Evolutionary conservation across 108 stramenopile species (phyloP).

Genomic region (Epithemia pelagica): DNA sequence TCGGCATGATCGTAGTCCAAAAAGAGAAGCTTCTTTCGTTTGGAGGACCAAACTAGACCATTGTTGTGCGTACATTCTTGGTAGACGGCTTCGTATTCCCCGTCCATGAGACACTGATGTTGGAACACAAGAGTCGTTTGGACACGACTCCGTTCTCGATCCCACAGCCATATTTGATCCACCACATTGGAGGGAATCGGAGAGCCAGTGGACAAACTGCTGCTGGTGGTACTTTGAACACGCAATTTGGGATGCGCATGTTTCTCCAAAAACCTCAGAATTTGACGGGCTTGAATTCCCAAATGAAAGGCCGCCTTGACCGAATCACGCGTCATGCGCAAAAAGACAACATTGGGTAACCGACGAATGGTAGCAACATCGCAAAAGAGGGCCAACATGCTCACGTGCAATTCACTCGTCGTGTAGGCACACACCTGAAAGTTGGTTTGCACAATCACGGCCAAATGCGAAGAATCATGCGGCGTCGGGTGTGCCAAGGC

Average conservation of each 20-base stretch:
- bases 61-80: slow-evolving; percentile 42
- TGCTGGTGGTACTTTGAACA: background rate
- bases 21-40: slow-evolving; percentile 45
- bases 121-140: slow-evolving; percentile 61
- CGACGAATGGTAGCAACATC: slow-evolving; percentile 67
- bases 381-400: slow-evolving; percentile 81
- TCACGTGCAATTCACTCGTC: slow-evolving; percentile 67
- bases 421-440: slow-evolving; percentile 89
- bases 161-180: slow-evolving; percentile 89
- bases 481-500: slow-evolving; percentile 59
- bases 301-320: slow-evolving; percentile 69
- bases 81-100: slow-evolving; percentile 65
- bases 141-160: slow-evolving; percentile 69
- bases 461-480: slow-evolving; percentile 60
- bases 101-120: slow-evolving; percentile 51
- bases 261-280: slow-evolving; percentile 78
- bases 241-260: slow-evolving; percentile 86
- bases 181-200: slow-evolving; percentile 71
- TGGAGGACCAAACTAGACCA: slow-evolving; percentile 58
- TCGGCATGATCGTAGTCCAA: slow-evolving; percentile 51
- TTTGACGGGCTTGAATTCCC: slow-evolving; percentile 77
- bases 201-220: background rate
- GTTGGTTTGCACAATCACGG: slow-evolving; percentile 88
- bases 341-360: slow-evolving; percentile 82
- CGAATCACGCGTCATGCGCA: slow-evolving; percentile 73